phyloP scores from a whole-genome alignment of 2,329 filamentous ascomycete genomes.

The Phialophora tarda region DNA sequence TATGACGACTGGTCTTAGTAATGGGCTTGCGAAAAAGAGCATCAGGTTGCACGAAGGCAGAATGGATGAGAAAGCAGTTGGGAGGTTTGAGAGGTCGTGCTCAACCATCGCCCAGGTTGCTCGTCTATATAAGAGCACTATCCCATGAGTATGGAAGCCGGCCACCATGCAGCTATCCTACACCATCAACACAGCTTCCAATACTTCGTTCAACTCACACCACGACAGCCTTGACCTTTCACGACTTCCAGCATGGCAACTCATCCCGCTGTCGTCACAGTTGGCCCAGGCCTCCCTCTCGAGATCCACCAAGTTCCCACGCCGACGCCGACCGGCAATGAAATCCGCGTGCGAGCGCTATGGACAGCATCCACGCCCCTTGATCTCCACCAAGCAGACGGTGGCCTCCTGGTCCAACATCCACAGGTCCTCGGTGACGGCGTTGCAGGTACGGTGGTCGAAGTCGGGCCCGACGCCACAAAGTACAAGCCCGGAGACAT shows the following conservation, averaged over 20 bases:
- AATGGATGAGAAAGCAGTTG: neutral
- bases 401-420: slow-evolving; percentile 59
- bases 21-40: neutral
- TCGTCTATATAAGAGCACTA: slow-evolving; percentile 7
- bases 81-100: neutral
- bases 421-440: slow-evolving; percentile 60
- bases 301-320: slow-evolving; percentile 47
- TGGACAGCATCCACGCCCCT: slow-evolving; percentile 68
- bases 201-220: neutral
- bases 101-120: neutral
- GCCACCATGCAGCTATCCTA: neutral
- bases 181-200: neutral
- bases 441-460: slow-evolving; percentile 60
- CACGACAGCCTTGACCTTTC: neutral
- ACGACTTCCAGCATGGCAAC: slow-evolving; percentile 41
- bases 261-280: slow-evolving; percentile 51
- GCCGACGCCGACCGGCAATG: slow-evolving; percentile 45
- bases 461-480: slow-evolving; percentile 54
- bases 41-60: neutral
- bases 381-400: slow-evolving; percentile 67
- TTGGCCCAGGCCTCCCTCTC: slow-evolving; percentile 46
- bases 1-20: slow-evolving; percentile 13
- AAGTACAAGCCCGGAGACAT: slow-evolving; percentile 59
- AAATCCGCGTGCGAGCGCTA: slow-evolving; percentile 61
- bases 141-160: neutral